phyloP scores from a whole-genome alignment of 768 basidiomycete species.

The Suillus cothurnatus region DNA sequence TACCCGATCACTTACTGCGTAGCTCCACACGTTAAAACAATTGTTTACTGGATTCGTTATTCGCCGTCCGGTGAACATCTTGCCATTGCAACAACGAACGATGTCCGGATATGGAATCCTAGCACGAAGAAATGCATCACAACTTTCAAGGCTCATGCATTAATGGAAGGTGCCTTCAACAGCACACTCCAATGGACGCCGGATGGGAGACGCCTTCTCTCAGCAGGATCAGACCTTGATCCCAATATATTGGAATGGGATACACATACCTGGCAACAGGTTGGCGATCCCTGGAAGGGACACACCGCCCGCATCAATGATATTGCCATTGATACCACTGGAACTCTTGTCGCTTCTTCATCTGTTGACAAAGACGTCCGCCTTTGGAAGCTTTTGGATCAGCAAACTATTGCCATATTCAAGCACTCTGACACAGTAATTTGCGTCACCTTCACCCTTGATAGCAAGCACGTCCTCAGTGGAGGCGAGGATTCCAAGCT shows the following conservation, averaged over 20 bases:
- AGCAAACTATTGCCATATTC: neutral
- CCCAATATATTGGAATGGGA: neutral
- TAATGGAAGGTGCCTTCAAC: neutral
- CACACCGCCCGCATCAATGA: neutral
- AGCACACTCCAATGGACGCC: neutral
- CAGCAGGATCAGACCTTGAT: neutral
- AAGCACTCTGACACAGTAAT: neutral
- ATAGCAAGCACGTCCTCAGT: neutral
- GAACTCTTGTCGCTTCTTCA: neutral
- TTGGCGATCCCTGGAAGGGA: neutral
- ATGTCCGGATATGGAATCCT: neutral
- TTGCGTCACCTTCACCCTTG: neutral
- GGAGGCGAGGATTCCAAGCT: neutral
- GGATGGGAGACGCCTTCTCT: neutral
- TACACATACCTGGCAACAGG: neutral
- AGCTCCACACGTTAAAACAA: neutral
- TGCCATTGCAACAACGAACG: neutral
- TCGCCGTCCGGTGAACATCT: neutral
- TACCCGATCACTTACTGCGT: neutral
- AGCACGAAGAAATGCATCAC: neutral
- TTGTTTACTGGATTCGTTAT: neutral
- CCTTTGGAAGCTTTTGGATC: neutral
- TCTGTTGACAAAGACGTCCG: neutral
- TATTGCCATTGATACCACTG: neutral
- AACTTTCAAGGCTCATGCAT: neutral